Evolutionary conservation across 2,329 filamentous ascomycete species (phyloP), one percentile per base, ranked within the genome.

Genomic region (Phialocephala subalpina): DNA sequence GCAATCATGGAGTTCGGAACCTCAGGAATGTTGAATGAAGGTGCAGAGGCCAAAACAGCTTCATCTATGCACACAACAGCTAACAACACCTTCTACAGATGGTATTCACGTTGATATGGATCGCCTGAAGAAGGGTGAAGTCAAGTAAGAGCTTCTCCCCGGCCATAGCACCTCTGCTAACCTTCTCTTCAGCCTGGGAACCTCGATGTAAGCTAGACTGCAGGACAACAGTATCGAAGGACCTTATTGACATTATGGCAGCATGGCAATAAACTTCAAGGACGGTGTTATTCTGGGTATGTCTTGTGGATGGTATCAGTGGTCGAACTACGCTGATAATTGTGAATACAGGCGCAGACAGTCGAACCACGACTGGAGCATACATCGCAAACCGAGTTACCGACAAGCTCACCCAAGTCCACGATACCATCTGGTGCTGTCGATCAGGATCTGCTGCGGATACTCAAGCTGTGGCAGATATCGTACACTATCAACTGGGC

Each of bases 341-440:
- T 60, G 22, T 64, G 38, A 52, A 36, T 62, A 55, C 64, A 89
- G 92, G 96, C 72, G 96, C 96, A 75, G 96, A 99, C 81, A 97
- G 94, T 77, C 90, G 96, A 84, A 99, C 96, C 72, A 99, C 96
- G 56, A 99, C 95, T 63, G 96, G 96, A 76, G 90, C 95, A 74
- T 99, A 98, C 86, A 98, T 99, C 78, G 96, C 96, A 75, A 99
- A 99, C 82, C 91, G 96, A 85, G 96, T 99, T 72, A 99, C 96
- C 71, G 96, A 99, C 87, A 99, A 99, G 86, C 90, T 99, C 79
- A 99, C 96, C 76, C 92, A 94, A 84, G 95, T 99, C 68, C 92
- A 97, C 83, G 96, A 99, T 81, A 98, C 95, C 66, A 98, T 99
- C 82, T 99, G 96, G 96, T 99, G 96, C 84, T 99, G 96, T 84